Conservation (phyloP, 116 monocot genomes). For the Iris pallida region DNA sequence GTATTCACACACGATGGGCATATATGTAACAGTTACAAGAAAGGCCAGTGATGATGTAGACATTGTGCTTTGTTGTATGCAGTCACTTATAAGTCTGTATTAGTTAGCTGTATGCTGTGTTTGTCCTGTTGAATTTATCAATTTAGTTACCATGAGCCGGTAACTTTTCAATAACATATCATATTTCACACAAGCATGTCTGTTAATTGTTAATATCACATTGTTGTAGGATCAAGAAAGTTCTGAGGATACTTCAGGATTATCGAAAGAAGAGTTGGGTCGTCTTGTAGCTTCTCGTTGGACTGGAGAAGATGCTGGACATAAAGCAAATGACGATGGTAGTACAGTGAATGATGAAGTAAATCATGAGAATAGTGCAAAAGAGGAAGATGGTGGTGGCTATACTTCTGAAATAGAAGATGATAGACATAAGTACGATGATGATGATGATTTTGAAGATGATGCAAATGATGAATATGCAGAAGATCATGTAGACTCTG, state of each 20-base stretch:
- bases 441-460: constrained; percentile 39
- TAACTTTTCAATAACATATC: too few species aligned
- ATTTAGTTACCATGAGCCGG: too few species aligned
- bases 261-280: constrained; percentile 93
- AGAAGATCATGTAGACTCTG: constrained; percentile 37
- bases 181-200: too few species aligned
- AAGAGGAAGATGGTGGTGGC: constrained; percentile 43
- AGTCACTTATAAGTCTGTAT: too few species aligned
- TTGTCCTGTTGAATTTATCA: too few species aligned
- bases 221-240: constrained; percentile 39
- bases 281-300: constrained; percentile 95
- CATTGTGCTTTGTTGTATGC: too few species aligned
- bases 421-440: constrained; percentile 37
- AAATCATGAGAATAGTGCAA: constrained; percentile 21
- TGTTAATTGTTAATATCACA: neutral
- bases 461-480: constrained; percentile 39
- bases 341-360: constrained; percentile 26
- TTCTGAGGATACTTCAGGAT: constrained; percentile 37
- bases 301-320: constrained; percentile 64
- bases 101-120: too few species aligned
- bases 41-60: too few species aligned
- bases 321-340: constrained; percentile 37
- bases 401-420: constrained; percentile 65
- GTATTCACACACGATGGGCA: too few species aligned
- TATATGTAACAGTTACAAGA: too few species aligned